Evolutionary conservation across 2,329 filamentous ascomycete genomes (phyloP).

Genomic region (Penicillium sp.): DNA sequence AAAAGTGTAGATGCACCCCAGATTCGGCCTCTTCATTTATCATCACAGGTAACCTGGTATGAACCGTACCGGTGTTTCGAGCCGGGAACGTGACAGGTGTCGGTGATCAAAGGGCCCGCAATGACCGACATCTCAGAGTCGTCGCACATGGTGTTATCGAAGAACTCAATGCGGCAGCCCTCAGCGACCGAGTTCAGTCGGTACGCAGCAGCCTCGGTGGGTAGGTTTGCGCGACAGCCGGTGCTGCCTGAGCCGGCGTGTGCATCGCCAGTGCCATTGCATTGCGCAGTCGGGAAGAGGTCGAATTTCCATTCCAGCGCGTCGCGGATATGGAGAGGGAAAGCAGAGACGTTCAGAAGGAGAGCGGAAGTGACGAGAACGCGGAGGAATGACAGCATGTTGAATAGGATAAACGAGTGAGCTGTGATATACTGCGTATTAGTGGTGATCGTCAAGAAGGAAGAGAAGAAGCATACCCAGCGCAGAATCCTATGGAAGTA

Average conservation of each 20-base stretch:
- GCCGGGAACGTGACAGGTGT: slow-evolving; percentile 11
- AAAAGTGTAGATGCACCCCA: too few relatives aligned
- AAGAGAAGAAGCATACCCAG: background rate
- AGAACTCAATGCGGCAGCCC: slow-evolving; percentile 22
- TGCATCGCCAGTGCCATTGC: slow-evolving; percentile 14
- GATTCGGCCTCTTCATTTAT: too few relatives aligned
- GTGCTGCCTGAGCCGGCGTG: slow-evolving; percentile 20
- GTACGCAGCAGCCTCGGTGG: slow-evolving; percentile 20
- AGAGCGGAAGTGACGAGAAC: background rate
- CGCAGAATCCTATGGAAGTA: background rate
- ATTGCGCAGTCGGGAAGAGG: slow-evolving; percentile 15
- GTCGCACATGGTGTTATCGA: slow-evolving; percentile 26
- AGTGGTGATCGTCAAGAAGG: background rate
- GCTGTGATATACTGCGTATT: background rate
- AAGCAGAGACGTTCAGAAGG: slow-evolving; percentile 11
- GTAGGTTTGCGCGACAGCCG: slow-evolving; percentile 21
- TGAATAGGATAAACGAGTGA: background rate
- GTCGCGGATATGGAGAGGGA: slow-evolving; percentile 17
- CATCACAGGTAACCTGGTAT: slow-evolving; percentile 22
- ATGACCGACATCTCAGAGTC: slow-evolving; percentile 14
- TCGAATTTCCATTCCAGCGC: slow-evolving; percentile 21
- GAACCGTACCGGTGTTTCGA: slow-evolving; percentile 17
- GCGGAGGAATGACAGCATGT: background rate
- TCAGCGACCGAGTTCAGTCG: slow-evolving; percentile 13
- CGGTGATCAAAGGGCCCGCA: slow-evolving; percentile 9